Base-by-base conservation (phyloP, 2,329 filamentous ascomycete genomes). In the Diaporthe vexans region DNA sequence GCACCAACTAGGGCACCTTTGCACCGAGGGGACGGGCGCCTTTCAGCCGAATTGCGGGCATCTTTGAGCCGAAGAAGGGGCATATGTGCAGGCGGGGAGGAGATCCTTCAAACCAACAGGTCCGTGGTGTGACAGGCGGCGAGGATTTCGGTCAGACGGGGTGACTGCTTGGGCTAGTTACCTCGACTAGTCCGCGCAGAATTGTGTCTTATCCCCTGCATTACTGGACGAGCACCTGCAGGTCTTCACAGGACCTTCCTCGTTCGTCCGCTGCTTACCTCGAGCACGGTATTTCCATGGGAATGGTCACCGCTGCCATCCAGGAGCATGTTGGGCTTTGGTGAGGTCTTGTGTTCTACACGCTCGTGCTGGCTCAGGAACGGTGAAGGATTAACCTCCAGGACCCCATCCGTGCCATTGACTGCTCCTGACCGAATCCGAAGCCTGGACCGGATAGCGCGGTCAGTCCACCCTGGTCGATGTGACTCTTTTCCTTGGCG, bases 31-130 rank as follows among this genome's bases (percentile, higher is more conserved):
- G 19, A 37, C 61, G 61, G 61, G 43, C 61, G 43, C 46, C 29
- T 67, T 52, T 67, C 26, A 35, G 48, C 61, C 61, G 61, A 67
- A 67, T 24, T 48, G 15, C 61, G 43, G 61, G 19, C 43, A 24
- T 37, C 43, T 67, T 67, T 67, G 9, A 19, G 37, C 43, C 61
- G 43, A 51, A 37, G 26, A 26, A 67, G 43, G 19, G 19, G 21
- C 26, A 19, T 51, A 4, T 19, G 29, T 15, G 43, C 61, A 67
- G 21, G 61, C 43, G 61, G 61, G 61, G 61, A 37, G 37, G 43
- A 43, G 7, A 67, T 51, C 61, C 61, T 67, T 67, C 61, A 67
- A 52, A 17, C 26, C 61, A 52, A 51, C 29, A 7, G 11, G 24
- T 8, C n/a, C 19, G 43, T 46, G 11, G 15, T 46, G 40, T 26